These are phyloP conservation scores for Nemania serpens DNA, from an alignment of 2,329 filamentous ascomycete genomes.

Conservation along the genomic window DNA sequence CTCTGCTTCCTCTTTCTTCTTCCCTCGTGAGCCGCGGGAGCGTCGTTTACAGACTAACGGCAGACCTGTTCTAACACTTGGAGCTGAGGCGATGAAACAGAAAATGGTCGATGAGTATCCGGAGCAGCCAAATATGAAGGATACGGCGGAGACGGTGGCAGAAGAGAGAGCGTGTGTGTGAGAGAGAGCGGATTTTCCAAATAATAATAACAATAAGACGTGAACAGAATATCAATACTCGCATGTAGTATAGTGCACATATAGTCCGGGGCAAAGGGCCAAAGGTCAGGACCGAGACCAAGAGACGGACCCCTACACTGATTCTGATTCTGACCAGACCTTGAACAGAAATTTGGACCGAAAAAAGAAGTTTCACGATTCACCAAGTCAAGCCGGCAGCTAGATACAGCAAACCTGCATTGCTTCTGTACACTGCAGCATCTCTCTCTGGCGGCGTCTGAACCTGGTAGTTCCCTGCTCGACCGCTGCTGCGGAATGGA, in stretches of 20 bases:
- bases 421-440: slow-evolving; percentile 4
- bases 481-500: slow-evolving; percentile 13
- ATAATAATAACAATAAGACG: slow-evolving; percentile 19
- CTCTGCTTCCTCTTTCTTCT: background rate
- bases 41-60: slow-evolving; percentile 19
- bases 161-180: slow-evolving; percentile 17
- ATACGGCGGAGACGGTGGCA: slow-evolving; percentile 21
- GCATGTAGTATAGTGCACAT: slow-evolving; percentile 23
- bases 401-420: background rate
- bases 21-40: slow-evolving; percentile 10
- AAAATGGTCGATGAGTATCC: slow-evolving; percentile 21
- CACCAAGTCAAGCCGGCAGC: slow-evolving; percentile 1
- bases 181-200: background rate
- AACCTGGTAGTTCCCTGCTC: slow-evolving; percentile 23
- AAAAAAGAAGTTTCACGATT: slow-evolving; percentile 16
- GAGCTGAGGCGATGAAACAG: slow-evolving; percentile 21
- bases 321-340: slow-evolving; percentile 7
- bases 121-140: slow-evolving; percentile 32
- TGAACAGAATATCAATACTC: slow-evolving; percentile 17
- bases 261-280: slow-evolving; percentile 10
- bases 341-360: slow-evolving; percentile 7
- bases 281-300: slow-evolving; percentile 8
- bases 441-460: slow-evolving; percentile 13
- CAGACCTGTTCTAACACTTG: slow-evolving; percentile 23
- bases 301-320: slow-evolving; percentile 17